Base-by-base conservation (phyloP, 306 rosid species). In the Quercus parvula region DNA sequence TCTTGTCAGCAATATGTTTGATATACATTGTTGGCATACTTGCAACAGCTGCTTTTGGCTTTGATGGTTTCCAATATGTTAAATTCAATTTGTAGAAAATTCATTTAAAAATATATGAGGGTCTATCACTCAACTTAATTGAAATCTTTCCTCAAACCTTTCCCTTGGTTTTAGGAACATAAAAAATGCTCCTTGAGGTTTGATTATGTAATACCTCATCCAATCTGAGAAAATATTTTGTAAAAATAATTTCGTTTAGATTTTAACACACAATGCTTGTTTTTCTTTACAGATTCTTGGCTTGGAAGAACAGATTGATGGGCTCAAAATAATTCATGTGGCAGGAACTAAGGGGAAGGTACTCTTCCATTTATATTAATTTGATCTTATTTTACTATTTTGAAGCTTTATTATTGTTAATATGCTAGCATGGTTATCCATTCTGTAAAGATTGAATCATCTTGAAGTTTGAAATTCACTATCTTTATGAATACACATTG, bases 331-430 rank as follows among this genome's bases (percentile, higher is more conserved):
- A 75, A 86, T 92, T 83, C 97, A 92, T 56, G 95, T 92, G 66
- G 95, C 95, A 30, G 97, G 97, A 76, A 92, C 97, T 31, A 92
- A 90, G 88, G 97, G 97, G 73, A 92, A 92, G 97, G 97, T 90
- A 82, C 64, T 70, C 52, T 71, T 68, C 72, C 55, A 28, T 4
- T 70, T 56, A 56, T 68, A 59, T 54, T 56, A 51, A 49, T 67
- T 19, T 30, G 44, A 64, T n/a, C 51, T 3, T 9, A 10, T 27
- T 67, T 33, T 14, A 67, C 44, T 33, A 67, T 7, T 67, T 33
- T 67, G 7, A 55, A 75, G 74, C 51, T 31, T 52, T 38, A 55
- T 44, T 66, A 66, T 72, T 58, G 27, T 38, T 73, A 64, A 24
- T 11, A 64, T 30, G 22, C 18, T 30, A 30, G 15, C 38, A 64